Base-by-base conservation (phyloP, 148 eudicot genomes). In the Persicaria maculosa region DNA sequence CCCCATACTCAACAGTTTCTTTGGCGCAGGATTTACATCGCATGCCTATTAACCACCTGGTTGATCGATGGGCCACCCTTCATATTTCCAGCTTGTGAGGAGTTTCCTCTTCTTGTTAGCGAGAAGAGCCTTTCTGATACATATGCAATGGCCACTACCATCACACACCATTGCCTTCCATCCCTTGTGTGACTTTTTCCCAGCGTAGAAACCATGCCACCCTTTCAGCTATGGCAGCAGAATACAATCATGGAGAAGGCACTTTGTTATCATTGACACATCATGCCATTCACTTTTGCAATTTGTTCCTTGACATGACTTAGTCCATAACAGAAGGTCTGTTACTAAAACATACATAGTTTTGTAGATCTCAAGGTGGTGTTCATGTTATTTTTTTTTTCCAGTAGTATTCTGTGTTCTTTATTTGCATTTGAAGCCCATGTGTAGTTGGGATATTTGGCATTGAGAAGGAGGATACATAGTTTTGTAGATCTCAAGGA, bases 271-370 rank as follows among this genome's bases (percentile, higher is more conserved):
- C 85, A 81, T 85, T 88, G 79, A 78, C 82, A 31, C 82, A 75
- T 76, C 89, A 86, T 84, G 90, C 40, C 84, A 84, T 83, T 84
- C 85, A 84, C 83, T 83, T 82, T 91, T 87, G 84, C 90, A 77
- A 82, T 81, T 89, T 86, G 92, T 89, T 78, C 86, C 85, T 81
- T 92, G 89, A 85, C 87, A 86, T 83, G 86, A 77, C 75, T 86
- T 88, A 90, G 81, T 86, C 82, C 84, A 80, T 77, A 61, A 50
- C 83, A 74, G 74, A 84, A 91, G 97, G 97, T 91, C 97, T 87
- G 97, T 92, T 81, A 78, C 91, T 86, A 81, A 81, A 79, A 75
- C 74, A 77, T 74, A 74, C 72, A 57, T 79, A 61, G 80, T 74
- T 82, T 70, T 79, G 75, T 76, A 61, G 79, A 75, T 82, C 19